phyloP scores from a whole-genome alignment of 768 basidiomycete species.

The Pisolithus microcarpus region DNA sequence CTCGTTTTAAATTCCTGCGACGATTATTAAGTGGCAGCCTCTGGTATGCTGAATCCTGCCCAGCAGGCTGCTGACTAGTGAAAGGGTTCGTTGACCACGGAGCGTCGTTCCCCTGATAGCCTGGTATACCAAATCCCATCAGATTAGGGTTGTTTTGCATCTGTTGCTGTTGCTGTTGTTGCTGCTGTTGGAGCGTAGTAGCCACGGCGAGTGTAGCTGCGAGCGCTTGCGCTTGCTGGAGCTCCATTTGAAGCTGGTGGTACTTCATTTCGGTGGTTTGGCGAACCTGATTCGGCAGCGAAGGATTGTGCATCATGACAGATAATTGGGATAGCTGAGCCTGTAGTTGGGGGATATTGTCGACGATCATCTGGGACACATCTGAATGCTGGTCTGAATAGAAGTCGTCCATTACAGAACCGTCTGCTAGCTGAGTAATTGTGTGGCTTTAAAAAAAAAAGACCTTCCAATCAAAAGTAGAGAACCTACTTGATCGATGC shows the following conservation, averaged over 20 bases:
- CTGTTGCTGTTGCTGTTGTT: constrained; percentile 37
- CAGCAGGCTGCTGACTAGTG: constrained; percentile 55
- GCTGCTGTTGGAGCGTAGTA: constrained; percentile 48
- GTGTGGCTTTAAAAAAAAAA: constrained; percentile 2
- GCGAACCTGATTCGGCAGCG: constrained; percentile 63
- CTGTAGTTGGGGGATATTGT: constrained; percentile 75
- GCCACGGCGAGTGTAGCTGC: constrained; percentile 58
- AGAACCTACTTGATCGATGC: constrained; percentile 32
- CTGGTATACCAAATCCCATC: constrained; percentile 37
- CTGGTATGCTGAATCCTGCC: constrained; percentile 83
- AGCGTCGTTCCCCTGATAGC: constrained; percentile 33
- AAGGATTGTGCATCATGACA: constrained; percentile 72
- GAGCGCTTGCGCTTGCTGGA: constrained; percentile 73
- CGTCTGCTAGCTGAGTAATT: constrained; percentile 17
- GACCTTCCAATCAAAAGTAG: background rate
- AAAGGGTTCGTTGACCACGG: constrained; percentile 42
- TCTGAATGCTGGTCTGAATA: constrained; percentile 71
- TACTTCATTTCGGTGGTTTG: constrained; percentile 80
- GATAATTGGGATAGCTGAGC: constrained; percentile 79
- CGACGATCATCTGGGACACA: constrained; percentile 63
- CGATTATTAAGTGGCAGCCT: constrained; percentile 76
- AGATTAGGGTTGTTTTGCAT: constrained; percentile 25
- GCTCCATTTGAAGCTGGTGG: constrained; percentile 71
- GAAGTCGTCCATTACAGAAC: constrained; percentile 50
- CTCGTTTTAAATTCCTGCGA: constrained; percentile 69